phyloP scores from a whole-genome alignment of 495 filamentous ascomycete species.

The Hypoxylon perforatum region DNA sequence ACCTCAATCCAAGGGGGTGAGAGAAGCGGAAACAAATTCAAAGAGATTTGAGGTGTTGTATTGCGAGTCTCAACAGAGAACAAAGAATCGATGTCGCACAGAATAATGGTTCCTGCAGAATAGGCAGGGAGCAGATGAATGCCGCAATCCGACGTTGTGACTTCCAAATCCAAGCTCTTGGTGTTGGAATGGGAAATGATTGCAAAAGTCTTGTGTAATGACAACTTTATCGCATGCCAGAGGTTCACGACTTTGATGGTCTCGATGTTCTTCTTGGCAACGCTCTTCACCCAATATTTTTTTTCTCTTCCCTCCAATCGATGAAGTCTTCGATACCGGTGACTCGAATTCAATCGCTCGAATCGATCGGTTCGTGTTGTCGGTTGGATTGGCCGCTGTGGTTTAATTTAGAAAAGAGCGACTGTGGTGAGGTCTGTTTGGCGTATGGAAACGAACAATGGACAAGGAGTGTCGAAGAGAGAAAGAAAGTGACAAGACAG shows the following conservation, averaged over 20 bases:
- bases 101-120: constrained; percentile 45
- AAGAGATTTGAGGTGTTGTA: constrained; percentile 22
- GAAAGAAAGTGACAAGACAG: constrained; percentile 20
- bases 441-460: constrained; percentile 16
- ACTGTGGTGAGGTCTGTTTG: constrained; percentile 24
- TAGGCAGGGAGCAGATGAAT: constrained; percentile 45
- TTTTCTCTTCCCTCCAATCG: no score
- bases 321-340: constrained; percentile 1
- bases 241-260: constrained; percentile 11
- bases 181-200: constrained; percentile 33
- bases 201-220: constrained; percentile 22
- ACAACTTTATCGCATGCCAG: constrained; percentile 22
- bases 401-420: constrained; percentile 41
- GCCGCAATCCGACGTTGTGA: constrained; percentile 38
- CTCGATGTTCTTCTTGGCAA: constrained; percentile 3
- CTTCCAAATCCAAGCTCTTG: constrained; percentile 19
- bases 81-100: constrained; percentile 27
- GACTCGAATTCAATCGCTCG: constrained; percentile 3
- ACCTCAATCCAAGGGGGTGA: constrained; percentile 1
- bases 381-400: constrained; percentile 12
- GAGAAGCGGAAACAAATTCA: constrained; percentile 28
- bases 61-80: constrained; percentile 4
- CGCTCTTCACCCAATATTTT: no score
- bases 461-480: constrained; percentile 27
- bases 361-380: constrained; percentile 9